phyloP scores from a whole-genome alignment of 2,329 filamentous ascomycete genomes.

The Paraphaeosphaeria minitans region DNA sequence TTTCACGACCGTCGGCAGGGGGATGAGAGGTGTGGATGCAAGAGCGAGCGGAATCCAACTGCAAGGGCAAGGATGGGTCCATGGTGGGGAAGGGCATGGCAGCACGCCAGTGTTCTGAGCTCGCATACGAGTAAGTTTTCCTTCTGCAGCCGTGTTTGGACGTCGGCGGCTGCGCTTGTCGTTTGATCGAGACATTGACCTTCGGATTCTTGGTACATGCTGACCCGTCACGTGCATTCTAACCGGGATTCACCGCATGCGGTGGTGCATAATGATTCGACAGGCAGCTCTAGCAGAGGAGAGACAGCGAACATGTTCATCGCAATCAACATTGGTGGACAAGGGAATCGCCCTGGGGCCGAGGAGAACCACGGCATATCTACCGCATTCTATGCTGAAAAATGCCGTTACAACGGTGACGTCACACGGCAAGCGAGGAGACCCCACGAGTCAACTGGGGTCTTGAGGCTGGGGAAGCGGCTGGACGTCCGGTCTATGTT shows the following conservation, averaged over 20 bases:
- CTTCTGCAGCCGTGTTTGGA: neutral
- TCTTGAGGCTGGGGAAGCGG: too few relatives aligned
- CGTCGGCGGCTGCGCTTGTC: neutral
- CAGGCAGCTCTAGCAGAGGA: neutral
- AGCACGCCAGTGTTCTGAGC: conserved; percentile 13
- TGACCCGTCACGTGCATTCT: neutral
- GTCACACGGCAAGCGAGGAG: neutral
- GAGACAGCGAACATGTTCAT: neutral
- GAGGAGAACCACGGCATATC: neutral
- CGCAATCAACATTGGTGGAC: neutral
- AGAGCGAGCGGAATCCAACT: conserved; percentile 3
- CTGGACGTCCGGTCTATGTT: too few relatives aligned
- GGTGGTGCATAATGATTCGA: neutral
- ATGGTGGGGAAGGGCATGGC: conserved; percentile 11
- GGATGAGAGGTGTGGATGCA: conserved; percentile 19
- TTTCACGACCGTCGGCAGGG: conserved; percentile 9
- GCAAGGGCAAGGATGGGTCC: neutral
- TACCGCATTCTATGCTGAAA: too few relatives aligned
- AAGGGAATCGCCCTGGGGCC: neutral
- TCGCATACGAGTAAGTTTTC: neutral
- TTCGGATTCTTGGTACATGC: neutral
- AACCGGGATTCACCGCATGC: neutral
- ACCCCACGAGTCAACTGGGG: too few relatives aligned
- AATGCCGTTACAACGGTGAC: neutral
- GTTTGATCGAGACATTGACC: neutral